phyloP scores from a whole-genome alignment of 768 basidiomycete species.

The Nidularia pulvinata region DNA sequence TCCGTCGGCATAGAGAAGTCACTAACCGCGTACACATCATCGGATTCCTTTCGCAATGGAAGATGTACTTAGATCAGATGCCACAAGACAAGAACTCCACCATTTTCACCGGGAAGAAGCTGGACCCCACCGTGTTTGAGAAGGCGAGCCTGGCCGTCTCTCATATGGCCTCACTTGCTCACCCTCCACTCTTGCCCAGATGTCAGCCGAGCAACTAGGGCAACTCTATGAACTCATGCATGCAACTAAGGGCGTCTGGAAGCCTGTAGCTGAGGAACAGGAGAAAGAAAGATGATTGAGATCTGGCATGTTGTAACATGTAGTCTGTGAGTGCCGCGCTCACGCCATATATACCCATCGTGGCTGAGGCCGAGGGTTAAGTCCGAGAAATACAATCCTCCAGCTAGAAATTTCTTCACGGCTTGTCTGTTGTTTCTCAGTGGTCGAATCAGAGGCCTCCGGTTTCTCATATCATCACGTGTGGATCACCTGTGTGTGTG shows the following conservation, averaged over 20 bases:
- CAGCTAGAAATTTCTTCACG: no score
- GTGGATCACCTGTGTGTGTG: neutral
- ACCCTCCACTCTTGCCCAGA: slow-evolving; percentile 36
- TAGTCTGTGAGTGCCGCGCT: neutral
- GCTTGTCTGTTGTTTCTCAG: no score
- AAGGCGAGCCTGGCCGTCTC: slow-evolving; percentile 48
- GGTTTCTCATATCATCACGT: slow-evolving; percentile 4
- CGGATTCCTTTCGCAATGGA: slow-evolving; percentile 96
- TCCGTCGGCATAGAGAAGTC: slow-evolving; percentile 75
- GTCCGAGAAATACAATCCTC: no score
- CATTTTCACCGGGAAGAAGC: slow-evolving; percentile 59
- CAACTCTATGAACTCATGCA: slow-evolving; percentile 97
- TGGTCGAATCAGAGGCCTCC: no score
- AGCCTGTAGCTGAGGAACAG: slow-evolving; percentile 35
- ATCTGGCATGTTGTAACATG: neutral
- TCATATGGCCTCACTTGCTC: neutral
- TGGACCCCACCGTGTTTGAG: slow-evolving; percentile 74
- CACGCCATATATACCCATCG: no score
- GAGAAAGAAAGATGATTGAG: neutral
- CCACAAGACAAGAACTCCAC: slow-evolving; percentile 43
- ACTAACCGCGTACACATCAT: slow-evolving; percentile 92
- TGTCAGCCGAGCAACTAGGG: slow-evolving; percentile 89
- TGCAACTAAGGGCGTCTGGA: slow-evolving; percentile 88
- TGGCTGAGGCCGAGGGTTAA: no score
- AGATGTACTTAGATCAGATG: slow-evolving; percentile 80